A percentile compares a stretch with the other conserved stretches of the same genome.
Conservation (phyloP, 2,329 filamentous ascomycete genomes). For the Arthrobotrys megalospora region DNA sequence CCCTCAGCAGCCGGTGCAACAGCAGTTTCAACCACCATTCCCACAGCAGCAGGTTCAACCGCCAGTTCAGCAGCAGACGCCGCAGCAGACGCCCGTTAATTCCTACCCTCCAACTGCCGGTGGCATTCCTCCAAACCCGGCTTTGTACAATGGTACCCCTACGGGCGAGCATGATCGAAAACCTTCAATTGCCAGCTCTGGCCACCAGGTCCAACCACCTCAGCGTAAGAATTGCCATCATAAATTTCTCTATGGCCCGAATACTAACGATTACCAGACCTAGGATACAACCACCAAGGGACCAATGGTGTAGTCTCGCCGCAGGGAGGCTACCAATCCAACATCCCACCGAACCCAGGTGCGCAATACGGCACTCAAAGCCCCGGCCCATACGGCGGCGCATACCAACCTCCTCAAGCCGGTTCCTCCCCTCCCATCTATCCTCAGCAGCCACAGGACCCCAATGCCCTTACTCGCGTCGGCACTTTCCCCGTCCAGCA, state of each 20-base stretch:
- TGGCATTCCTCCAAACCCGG: slow-evolving; percentile 45
- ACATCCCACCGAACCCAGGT: slow-evolving; percentile 35
- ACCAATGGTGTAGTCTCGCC: slow-evolving; percentile 39
- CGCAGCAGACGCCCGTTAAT: slow-evolving; percentile 8
- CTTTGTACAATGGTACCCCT: slow-evolving; percentile 32
- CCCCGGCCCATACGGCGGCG: slow-evolving; percentile 38
- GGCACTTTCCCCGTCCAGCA: slow-evolving; percentile 17
- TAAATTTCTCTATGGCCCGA: too few species aligned
- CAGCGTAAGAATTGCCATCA: slow-evolving; percentile 18
- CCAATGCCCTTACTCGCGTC: slow-evolving; percentile 28
- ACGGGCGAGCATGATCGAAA: slow-evolving; percentile 36
- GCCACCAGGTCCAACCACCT: slow-evolving; percentile 42
- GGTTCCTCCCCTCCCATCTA: slow-evolving; percentile 15
- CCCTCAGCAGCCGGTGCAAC: slow-evolving; percentile 23
- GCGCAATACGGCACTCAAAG: slow-evolving; percentile 35
- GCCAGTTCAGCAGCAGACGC: slow-evolving; percentile 6
- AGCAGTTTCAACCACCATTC: slow-evolving; percentile 12
- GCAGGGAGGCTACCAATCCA: slow-evolving; percentile 7
- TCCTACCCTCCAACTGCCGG: slow-evolving; percentile 21
- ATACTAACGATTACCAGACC: slow-evolving; percentile 34
- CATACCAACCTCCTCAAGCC: slow-evolving; percentile 1
- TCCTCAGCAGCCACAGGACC: slow-evolving; percentile 23
- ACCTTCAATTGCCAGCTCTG: slow-evolving; percentile 18
- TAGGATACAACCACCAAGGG: slow-evolving; percentile 48
- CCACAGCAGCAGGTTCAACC: slow-evolving; percentile 25